Evolutionary conservation across 495 filamentous ascomycete genomes (phyloP).

Genomic region (Talaromyces wortmannii): DNA sequence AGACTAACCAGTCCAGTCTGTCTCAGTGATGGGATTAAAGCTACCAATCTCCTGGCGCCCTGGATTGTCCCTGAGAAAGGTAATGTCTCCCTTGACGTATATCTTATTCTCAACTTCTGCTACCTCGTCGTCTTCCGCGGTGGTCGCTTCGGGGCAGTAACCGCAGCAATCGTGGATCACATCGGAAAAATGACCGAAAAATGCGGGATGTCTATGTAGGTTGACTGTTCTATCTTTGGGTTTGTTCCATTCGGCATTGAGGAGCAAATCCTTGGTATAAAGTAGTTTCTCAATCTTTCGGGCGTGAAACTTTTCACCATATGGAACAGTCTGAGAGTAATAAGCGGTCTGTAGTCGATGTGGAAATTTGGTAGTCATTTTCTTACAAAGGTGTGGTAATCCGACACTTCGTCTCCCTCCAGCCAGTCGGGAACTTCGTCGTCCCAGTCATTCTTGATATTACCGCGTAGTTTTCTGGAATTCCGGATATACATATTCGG

Average conservation of each 20-base stretch:
- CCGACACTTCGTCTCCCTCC: constrained; percentile 61
- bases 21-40: constrained; percentile 74
- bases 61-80: constrained; percentile 71
- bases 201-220: constrained; percentile 74
- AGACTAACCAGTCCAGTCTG: constrained; percentile 73
- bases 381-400: constrained; percentile 63
- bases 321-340: constrained; percentile 52
- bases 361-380: neutral
- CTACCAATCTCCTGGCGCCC: constrained; percentile 64
- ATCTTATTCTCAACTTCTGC: constrained; percentile 64
- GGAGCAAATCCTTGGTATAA: constrained; percentile 71
- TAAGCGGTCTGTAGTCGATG: neutral
- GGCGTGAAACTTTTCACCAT: constrained; percentile 62
- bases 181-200: constrained; percentile 58
- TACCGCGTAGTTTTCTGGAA: constrained; percentile 30
- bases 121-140: constrained; percentile 60
- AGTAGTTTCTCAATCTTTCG: constrained; percentile 70
- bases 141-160: constrained; percentile 60
- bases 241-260: constrained; percentile 84
- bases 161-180: constrained; percentile 76
- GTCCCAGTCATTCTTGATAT: constrained; percentile 64
- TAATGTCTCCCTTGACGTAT: constrained; percentile 62
- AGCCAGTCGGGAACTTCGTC: constrained; percentile 81
- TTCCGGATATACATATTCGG: constrained; percentile 10
- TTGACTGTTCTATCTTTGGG: constrained; percentile 61